Base-by-base conservation (phyloP, 768 basidiomycete genomes). In the Postia placenta region DNA sequence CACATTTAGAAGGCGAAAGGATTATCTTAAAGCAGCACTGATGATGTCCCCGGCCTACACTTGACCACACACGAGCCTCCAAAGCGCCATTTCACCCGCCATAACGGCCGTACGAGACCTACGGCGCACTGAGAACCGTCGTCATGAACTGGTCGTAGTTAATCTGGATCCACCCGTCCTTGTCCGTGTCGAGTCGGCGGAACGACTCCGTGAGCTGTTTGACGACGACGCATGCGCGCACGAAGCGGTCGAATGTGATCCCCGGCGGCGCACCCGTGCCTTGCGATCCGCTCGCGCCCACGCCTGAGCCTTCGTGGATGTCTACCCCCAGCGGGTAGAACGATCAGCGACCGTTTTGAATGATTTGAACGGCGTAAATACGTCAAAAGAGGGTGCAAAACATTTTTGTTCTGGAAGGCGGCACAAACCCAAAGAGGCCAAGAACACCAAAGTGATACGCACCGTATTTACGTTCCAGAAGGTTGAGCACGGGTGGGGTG, bases 241-340 rank as follows among this genome's bases (percentile, higher is more conserved):
- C 85, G 70, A 92, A 92, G 54, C 88, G 84, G 64, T 91, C 90
- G 59, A 92, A 92, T 4, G 81, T 77, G 69, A 92, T 88, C 0
- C 87, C 87, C 0, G 74, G 68, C n/a, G 56, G 52, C 2, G 71
- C 63, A 33, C 52, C 51, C 22, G 44, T 50, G 37, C 45, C 46
- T 9, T 47, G 47, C 5, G 33, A 26, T 2, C 71, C 63, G 35
- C 49, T 42, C 17, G 42, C 52, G 28, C 46, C 44, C 9, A 52
- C 43, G 22, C 69, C 63, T 15, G 73, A 65, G 35, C 79, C 84
- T 87, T 79, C 76, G 55, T 52, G 36, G 22, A 75, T 64, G 65
- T 79, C 78, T 80, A 71, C 70, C 73, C 69, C 67, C 56, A 50
- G 64, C 52, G 61, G 70, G 66, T 58, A 64, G 58, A 49, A 22